These are phyloP conservation scores for Nidularia pulvinata DNA, from an alignment of 768 basidiomycete genomes.

Conservation along the genomic window DNA sequence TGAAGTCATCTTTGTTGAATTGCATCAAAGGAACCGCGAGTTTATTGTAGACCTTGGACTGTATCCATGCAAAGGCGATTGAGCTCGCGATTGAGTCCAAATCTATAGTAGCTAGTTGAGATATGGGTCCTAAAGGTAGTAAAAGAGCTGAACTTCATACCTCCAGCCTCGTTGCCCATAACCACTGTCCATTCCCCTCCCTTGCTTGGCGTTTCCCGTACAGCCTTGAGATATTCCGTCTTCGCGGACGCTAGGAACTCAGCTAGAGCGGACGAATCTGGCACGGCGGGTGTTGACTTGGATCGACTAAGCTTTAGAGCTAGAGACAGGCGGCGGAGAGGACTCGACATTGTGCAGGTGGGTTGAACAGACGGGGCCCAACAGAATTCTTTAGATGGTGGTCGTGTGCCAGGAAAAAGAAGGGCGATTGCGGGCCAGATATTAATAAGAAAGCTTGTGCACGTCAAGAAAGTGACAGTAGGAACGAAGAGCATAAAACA, in stretches of 20 bases:
- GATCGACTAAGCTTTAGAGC: conserved; percentile 26
- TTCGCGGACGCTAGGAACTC: conserved; percentile 43
- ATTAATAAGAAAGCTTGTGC: too few relatives aligned
- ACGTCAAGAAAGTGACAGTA: too few relatives aligned
- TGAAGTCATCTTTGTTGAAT: conserved; percentile 65
- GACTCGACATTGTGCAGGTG: conserved; percentile 16
- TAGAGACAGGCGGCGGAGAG: conserved; percentile 34
- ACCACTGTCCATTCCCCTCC: conserved; percentile 77
- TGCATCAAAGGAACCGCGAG: conserved; percentile 74
- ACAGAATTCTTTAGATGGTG: background rate
- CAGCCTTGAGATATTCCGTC: conserved; percentile 56
- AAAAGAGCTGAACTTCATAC: conserved; percentile 35
- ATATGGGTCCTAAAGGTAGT: background rate
- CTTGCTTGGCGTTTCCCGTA: conserved; percentile 37
- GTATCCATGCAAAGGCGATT: conserved; percentile 81
- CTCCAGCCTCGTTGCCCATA: conserved; percentile 98
- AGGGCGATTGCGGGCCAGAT: too few relatives aligned
- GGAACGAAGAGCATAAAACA: too few relatives aligned
- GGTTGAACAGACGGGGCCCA: conserved; percentile 2
- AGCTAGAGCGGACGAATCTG: conserved; percentile 10
- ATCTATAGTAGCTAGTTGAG: conserved; percentile 46
- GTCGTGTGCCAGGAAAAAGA: too few relatives aligned
- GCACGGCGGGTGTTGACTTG: conserved; percentile 3
- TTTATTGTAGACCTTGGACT: conserved; percentile 51
- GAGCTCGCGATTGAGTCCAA: conserved; percentile 89